Base-by-base conservation (phyloP, 345 rosid genomes). In the Eucalyptus cloeziana region DNA sequence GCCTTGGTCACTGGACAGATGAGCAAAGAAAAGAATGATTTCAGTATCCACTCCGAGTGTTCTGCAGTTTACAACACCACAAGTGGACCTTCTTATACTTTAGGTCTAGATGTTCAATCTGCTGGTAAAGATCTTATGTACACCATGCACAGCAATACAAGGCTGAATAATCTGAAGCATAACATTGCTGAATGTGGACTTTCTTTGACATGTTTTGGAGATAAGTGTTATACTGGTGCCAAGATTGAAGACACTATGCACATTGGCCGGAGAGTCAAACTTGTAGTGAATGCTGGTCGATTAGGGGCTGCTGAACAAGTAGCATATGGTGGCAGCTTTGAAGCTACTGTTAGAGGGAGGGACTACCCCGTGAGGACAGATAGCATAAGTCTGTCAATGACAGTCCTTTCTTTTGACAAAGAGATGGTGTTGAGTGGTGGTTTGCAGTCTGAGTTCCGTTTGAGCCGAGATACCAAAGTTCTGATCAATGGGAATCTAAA, bases 361-460 rank as follows among this genome's bases (percentile, higher is more conserved):
- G 97, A 97, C 90, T 96, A 94, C 93, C 99, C 98, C 7, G 93
- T 94, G 90, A 95, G 93, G 93, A 93, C 92, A 64, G 98, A 95
- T 45, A 93, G 88, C 49, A 89, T 93, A 51, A 93, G 94, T 86
- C 86, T 98, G 87, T 91, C 94, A 33, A 90, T 95, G 94, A 91
- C 97, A 9, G 96, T 94, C 71, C 92, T 97, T 24, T 94, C 99
- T 86, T 94, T 88, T 87, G 94, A 96, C 14, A 90, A 91, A 89
- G 99, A 98, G 92, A 92, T 91, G 56, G 97, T 95, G 86, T 89
- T 98, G 88, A 90, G 95, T 87, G 97, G 96, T 90, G 95, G 95
- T 83, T 89, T 98, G 86, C 97, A 95, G 91, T 94, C 97, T 4
- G 97, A 92, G 92, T 94, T 97, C 92, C 91, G 92, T 90, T 95